These are phyloP conservation scores for Vigna angularis DNA, from an alignment of 306 rosid genomes.

Conservation along the genomic window DNA sequence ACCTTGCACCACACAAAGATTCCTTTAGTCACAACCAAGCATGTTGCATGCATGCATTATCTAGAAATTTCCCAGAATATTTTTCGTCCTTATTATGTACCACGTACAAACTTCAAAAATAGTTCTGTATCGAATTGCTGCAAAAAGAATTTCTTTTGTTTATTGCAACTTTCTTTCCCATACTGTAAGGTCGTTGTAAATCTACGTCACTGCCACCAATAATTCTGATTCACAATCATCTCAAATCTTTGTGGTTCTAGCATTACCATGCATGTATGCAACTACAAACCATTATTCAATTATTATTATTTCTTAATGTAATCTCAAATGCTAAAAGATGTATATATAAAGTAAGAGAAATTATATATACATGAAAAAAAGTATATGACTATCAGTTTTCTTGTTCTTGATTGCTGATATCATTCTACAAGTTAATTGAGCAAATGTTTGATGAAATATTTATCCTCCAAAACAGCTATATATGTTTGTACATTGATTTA, in stretches of 20 bases:
- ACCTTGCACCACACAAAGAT: constrained; percentile 42
- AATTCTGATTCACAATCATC: constrained; percentile 12
- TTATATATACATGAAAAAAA: too few relatives aligned
- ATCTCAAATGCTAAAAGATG: too few relatives aligned
- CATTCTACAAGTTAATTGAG: too few relatives aligned
- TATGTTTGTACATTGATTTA: too few relatives aligned
- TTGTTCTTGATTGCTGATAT: too few relatives aligned
- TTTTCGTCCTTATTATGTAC: constrained; percentile 13
- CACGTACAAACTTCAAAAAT: background rate
- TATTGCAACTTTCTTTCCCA: background rate
- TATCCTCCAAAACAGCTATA: too few relatives aligned
- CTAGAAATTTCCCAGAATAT: constrained; percentile 34
- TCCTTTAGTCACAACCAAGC: constrained; percentile 47
- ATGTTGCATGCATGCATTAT: constrained; percentile 42
- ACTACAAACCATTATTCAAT: too few relatives aligned
- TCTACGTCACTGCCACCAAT: background rate
- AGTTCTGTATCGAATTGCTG: background rate
- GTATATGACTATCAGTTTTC: too few relatives aligned
- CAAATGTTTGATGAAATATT: too few relatives aligned
- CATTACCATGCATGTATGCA: too few relatives aligned
- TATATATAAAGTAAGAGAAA: too few relatives aligned
- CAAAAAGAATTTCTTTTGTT: background rate
- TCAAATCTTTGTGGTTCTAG: background rate
- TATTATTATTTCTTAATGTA: too few relatives aligned
- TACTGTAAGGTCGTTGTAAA: background rate